Evolutionary conservation across 139 green algal species (phyloP).

Genomic region (Chlamydomonas incerta): DNA sequence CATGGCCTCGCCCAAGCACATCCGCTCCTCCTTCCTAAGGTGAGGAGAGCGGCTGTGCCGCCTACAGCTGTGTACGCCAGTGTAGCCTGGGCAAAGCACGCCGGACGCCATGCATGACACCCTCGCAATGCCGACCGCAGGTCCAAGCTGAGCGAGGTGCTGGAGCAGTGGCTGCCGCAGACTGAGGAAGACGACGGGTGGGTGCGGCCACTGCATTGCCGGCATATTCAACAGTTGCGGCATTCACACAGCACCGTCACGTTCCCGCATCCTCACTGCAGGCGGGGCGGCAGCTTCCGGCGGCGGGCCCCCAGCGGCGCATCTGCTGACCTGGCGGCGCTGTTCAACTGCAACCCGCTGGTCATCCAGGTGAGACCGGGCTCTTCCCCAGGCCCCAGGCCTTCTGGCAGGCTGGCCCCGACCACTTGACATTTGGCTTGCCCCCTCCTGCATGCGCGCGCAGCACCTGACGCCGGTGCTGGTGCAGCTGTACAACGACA

Average conservation of each 20-base stretch:
- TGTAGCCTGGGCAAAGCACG: neutral
- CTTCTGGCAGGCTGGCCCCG: too few relatives aligned
- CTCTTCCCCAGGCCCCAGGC: too few relatives aligned
- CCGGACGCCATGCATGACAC: too few relatives aligned
- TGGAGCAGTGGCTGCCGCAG: slow-evolving; percentile 67
- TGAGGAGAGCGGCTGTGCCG: too few relatives aligned
- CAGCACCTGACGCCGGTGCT: slow-evolving; percentile 84
- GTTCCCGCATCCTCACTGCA: too few relatives aligned
- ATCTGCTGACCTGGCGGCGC: slow-evolving; percentile 12
- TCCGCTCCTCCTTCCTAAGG: slow-evolving; percentile 43
- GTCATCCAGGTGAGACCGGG: slow-evolving; percentile 61
- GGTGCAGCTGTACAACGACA: slow-evolving; percentile 87
- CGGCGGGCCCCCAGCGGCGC: neutral
- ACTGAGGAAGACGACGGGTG: neutral
- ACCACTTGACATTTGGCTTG: too few relatives aligned
- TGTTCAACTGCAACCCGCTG: slow-evolving; percentile 90
- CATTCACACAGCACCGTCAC: too few relatives aligned
- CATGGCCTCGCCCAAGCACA: slow-evolving; percentile 59
- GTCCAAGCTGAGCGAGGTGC: slow-evolving; percentile 86
- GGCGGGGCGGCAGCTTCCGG: slow-evolving; percentile 37
- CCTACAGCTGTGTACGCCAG: too few relatives aligned
- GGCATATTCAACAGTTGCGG: too few relatives aligned
- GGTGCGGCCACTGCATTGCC: too few relatives aligned
- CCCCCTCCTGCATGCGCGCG: too few relatives aligned
- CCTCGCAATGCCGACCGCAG: slow-evolving; percentile 72